Percentiles rank a stretch among this genome's conserved stretches.
phyloP scores from a whole-genome alignment of 306 rosid species.

The Comarum palustre region DNA sequence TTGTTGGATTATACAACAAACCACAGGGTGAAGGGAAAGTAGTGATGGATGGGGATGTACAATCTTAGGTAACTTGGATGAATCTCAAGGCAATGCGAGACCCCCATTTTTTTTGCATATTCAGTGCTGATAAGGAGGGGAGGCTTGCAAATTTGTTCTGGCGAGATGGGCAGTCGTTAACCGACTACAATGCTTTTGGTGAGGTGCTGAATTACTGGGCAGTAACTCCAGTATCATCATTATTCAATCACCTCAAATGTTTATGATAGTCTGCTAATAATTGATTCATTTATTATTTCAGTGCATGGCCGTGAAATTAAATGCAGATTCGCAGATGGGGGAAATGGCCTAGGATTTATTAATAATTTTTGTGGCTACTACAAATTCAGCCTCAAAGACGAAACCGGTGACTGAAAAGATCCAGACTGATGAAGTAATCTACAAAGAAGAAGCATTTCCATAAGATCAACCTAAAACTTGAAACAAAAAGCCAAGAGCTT shows the following conservation, averaged over 20 bases:
- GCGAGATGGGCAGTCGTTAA: slow-evolving; percentile 1
- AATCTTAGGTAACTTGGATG: background rate
- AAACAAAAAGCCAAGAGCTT: background rate
- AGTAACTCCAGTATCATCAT: background rate
- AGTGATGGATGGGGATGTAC: background rate
- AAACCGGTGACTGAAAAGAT: background rate
- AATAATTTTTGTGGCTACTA: background rate
- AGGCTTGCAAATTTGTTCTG: slow-evolving; percentile 4
- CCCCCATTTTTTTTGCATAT: background rate
- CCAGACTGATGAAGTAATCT: background rate
- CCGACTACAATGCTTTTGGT: background rate
- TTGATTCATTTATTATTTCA: background rate
- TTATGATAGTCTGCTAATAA: background rate
- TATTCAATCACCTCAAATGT: background rate
- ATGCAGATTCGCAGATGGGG: background rate
- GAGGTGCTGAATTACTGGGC: background rate
- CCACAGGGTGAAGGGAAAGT: background rate
- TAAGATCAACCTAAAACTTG: background rate
- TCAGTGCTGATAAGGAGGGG: background rate
- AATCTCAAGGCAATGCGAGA: background rate
- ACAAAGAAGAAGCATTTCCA: slow-evolving; percentile 15
- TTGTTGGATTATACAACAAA: background rate
- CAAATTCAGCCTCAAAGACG: background rate
- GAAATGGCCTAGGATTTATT: background rate
- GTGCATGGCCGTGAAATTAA: background rate